These are phyloP conservation scores for Candida buenavistaensis DNA, from an alignment of 1,139 yeast species.

Conservation along the genomic window DNA sequence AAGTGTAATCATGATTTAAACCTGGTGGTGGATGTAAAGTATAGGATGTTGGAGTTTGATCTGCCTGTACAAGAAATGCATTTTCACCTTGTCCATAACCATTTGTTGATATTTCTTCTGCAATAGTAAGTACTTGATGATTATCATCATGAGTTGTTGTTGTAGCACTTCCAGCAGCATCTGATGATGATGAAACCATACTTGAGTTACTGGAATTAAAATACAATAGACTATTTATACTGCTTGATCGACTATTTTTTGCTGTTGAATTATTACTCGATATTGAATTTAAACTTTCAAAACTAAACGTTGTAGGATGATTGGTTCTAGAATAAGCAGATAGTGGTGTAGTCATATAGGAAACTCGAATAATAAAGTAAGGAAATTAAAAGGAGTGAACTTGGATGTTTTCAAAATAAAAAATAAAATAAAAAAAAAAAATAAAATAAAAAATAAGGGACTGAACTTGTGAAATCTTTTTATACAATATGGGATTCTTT, in stretches of 20 bases:
- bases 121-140: neutral
- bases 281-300: conserved; percentile 3
- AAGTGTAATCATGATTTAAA: conserved; percentile 9
- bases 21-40: conserved; percentile 9
- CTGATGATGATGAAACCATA: conserved; percentile 4
- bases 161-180: neutral
- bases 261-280: neutral
- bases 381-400: neutral
- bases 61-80: neutral
- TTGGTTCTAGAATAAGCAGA: conserved; percentile 1
- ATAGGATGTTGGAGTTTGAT: conserved; percentile 5
- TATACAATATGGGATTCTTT: too few species aligned
- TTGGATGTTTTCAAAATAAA: too few species aligned
- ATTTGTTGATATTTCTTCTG: neutral
- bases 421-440: too few species aligned
- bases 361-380: neutral
- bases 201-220: conserved; percentile 3
- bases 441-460: conserved; percentile 1
- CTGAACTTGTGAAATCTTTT: neutral
- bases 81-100: neutral
- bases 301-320: conserved; percentile 3
- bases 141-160: neutral
- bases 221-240: conserved; percentile 3
- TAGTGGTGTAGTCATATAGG: conserved; percentile 2
- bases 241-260: conserved; percentile 3